Conservation (phyloP, 2,329 filamentous ascomycete species). For the Ceratocystis papillata region DNA sequence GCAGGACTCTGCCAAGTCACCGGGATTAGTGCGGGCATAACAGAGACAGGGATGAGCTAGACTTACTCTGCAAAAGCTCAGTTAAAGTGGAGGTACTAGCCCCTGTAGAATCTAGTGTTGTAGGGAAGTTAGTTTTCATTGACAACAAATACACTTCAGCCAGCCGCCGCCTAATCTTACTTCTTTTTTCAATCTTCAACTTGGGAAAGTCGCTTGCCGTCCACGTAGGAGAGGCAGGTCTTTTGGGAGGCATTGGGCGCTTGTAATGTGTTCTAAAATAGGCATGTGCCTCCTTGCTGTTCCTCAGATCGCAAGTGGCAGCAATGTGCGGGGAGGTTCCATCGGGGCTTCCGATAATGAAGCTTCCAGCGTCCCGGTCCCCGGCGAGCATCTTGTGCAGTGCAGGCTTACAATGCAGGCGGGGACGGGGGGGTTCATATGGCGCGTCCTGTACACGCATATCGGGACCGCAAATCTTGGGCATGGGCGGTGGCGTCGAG, state of each 20-base stretch:
- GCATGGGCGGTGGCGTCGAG: slow-evolving; percentile 4
- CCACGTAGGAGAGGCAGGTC: neutral
- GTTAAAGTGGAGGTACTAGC: slow-evolving; percentile 11
- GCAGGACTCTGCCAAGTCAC: slow-evolving; percentile 14
- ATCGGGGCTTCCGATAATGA: slow-evolving; percentile 21
- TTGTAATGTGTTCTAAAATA: slow-evolving; percentile 22
- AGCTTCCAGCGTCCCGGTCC: slow-evolving; percentile 22
- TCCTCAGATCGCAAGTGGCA: slow-evolving; percentile 20
- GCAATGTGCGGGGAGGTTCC: slow-evolving; percentile 14
- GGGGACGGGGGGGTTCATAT: slow-evolving; percentile 8
- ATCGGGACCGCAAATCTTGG: slow-evolving; percentile 1
- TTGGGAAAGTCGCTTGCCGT: slow-evolving; percentile 14
- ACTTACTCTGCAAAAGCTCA: slow-evolving; percentile 20
- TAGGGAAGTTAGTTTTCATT: neutral
- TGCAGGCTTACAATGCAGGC: slow-evolving; percentile 18
- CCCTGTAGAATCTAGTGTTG: neutral
- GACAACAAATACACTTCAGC: neutral
- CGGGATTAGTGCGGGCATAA: slow-evolving; percentile 5
- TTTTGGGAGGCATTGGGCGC: neutral
- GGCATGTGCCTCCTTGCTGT: slow-evolving; percentile 18
- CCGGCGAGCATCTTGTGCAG: slow-evolving; percentile 20
- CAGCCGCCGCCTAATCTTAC: neutral
- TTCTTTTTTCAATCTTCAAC: neutral
- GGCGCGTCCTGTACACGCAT: neutral
- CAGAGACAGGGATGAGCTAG: neutral